Base-by-base conservation (phyloP, 1,284 basidiomycete species). In the Dichomitus squalens region DNA sequence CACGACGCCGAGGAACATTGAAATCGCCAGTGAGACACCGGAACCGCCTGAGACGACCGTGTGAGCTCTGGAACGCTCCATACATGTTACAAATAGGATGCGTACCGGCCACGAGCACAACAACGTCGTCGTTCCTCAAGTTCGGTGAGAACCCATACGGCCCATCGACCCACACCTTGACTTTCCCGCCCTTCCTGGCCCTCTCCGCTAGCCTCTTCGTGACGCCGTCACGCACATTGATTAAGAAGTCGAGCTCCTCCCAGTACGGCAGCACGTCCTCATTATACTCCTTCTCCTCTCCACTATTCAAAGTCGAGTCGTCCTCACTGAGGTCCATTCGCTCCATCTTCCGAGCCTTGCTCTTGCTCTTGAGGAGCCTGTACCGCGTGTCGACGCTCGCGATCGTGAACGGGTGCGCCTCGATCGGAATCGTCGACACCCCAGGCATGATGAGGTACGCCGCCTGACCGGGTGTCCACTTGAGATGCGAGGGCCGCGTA, bases 351-450 rank as follows among this genome's bases (percentile, higher is more conserved):
- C 34, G 23, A 12, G 29, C 16, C 16, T 3, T 11, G 7, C 9
- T 20, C 14, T 33, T 31, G 25, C 33, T 38, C 11, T 49, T 35
- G 7, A 8, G 12, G n/a, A 57, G 21, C 1, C 38, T 43, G 35
- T 59, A 59, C 11, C 57, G 40, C 16, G 49, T 53, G 46, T 78
- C 75, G 21, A 79, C 64, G 51, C 70, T 81, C 21, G 76, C 74
- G 44, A 84, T 82, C 2, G 83, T 82, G 67, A 84, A 83, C 0
- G 83, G 83, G 59, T 84, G 83, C 6, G 80, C 70, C 66, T 84
- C 83, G 23, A 77, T 73, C 2, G 76, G 75, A 14, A 79, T 62
- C 0, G 31, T 54, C 7, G 79, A 76, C 1, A 82, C 73, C 0
- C 71, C 69, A 1, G 78, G 79, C 56, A 82, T 71, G n/a, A 73